These are phyloP conservation scores for Ogataea chonburiensis DNA, from an alignment of 805 yeast genomes.

Conservation along the genomic window DNA sequence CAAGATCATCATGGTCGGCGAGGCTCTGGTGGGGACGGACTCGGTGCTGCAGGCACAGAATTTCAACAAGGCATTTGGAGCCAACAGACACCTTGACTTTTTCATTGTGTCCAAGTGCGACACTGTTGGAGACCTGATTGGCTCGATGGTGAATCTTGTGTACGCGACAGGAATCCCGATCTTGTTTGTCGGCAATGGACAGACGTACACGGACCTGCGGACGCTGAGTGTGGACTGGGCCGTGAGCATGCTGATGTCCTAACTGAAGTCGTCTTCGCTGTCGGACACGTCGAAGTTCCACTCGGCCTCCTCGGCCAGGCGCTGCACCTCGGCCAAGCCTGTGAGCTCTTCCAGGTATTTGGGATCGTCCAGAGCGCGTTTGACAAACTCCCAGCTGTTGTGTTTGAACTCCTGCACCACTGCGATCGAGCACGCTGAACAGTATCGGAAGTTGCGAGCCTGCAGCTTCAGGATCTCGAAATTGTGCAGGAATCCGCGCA, in stretches of 20 bases:
- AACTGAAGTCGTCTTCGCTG: slow-evolving; percentile 37
- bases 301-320: slow-evolving; percentile 59
- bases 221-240: slow-evolving; percentile 91
- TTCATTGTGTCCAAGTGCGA: slow-evolving; percentile 94
- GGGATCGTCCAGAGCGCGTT: slow-evolving; percentile 62
- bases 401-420: slow-evolving; percentile 52
- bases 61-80: slow-evolving; percentile 91
- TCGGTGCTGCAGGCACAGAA: slow-evolving; percentile 93
- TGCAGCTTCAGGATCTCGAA: slow-evolving; percentile 62
- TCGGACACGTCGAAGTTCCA: slow-evolving; percentile 40
- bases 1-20: slow-evolving; percentile 97
- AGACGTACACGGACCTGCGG: slow-evolving; percentile 91
- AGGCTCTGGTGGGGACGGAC: slow-evolving; percentile 96
- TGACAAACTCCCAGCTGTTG: slow-evolving; percentile 81
- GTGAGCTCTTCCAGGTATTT: slow-evolving; percentile 71
- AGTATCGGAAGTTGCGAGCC: slow-evolving; percentile 71
- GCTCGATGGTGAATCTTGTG: slow-evolving; percentile 96
- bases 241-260: slow-evolving; percentile 76
- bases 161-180: slow-evolving; percentile 95
- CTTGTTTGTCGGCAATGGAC: slow-evolving; percentile 94
- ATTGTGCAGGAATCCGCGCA: slow-evolving; percentile 77
- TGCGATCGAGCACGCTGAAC: slow-evolving; percentile 80
- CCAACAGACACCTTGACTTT: slow-evolving; percentile 75
- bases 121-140: slow-evolving; percentile 95
- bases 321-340: slow-evolving; percentile 74